A percentile compares a stretch with the other conserved stretches of the same genome.
phyloP scores from a whole-genome alignment of 148 eudicot genomes.

The Limonium bicolor region DNA sequence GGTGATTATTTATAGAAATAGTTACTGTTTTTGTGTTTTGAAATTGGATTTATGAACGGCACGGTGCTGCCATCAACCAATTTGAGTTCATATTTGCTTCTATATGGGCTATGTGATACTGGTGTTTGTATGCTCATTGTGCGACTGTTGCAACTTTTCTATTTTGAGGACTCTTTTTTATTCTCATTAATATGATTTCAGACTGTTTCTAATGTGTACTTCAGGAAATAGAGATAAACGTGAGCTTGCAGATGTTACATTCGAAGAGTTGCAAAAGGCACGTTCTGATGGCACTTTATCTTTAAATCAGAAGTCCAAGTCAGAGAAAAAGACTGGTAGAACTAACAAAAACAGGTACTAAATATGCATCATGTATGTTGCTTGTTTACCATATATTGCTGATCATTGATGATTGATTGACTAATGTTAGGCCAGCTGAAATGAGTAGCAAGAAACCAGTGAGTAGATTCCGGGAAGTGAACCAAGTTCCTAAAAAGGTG shows the following conservation, averaged over 20 bases:
- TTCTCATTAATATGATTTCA: too few relatives aligned
- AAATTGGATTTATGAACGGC: too few relatives aligned
- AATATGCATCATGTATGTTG: too few relatives aligned
- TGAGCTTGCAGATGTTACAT: conserved; percentile 68
- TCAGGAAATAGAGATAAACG: conserved; percentile 53
- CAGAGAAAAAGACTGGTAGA: conserved; percentile 32
- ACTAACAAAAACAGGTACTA: conserved; percentile 87
- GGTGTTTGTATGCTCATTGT: too few relatives aligned
- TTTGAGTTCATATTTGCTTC: too few relatives aligned
- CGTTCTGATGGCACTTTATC: conserved; percentile 64
- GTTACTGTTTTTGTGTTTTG: too few relatives aligned
- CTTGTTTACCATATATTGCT: not conserved
- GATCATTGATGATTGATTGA: conserved; percentile 1
- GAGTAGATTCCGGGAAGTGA: conserved; percentile 63
- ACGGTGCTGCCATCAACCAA: too few relatives aligned
- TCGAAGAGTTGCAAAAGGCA: conserved; percentile 66
- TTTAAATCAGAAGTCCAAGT: conserved; percentile 22
- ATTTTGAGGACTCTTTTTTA: too few relatives aligned
- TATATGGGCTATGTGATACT: too few relatives aligned
- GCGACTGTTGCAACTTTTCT: too few relatives aligned
- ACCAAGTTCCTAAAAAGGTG: conserved; percentile 85
- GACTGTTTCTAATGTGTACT: too few relatives aligned
- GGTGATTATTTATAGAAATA: too few relatives aligned
- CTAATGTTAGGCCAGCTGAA: conserved; percentile 97
- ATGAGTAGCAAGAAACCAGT: conserved; percentile 79